A percentile compares a stretch with the other conserved stretches of the same genome.
phyloP scores from a whole-genome alignment of 2,329 filamentous ascomycete species.

The Aspergillus novoparasiticus region DNA sequence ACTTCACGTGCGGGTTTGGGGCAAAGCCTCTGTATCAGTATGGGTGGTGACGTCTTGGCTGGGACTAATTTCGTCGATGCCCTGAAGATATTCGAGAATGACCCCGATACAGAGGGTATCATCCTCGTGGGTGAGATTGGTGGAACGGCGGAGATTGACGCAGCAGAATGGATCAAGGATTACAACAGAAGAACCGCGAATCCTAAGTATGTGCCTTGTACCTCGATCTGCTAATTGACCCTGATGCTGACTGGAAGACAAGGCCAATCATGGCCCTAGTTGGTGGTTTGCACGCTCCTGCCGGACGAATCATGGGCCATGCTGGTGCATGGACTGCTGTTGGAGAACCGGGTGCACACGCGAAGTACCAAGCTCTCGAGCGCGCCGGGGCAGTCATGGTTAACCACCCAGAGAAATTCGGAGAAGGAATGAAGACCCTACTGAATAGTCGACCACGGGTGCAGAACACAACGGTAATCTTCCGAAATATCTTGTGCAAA shows the following conservation, averaged over 20 bases:
- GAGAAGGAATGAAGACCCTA: slow-evolving; percentile 65
- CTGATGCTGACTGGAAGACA: slow-evolving; percentile 18
- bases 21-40: slow-evolving; percentile 75
- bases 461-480: slow-evolving; percentile 25
- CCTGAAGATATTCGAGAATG: slow-evolving; percentile 65
- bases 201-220: slow-evolving; percentile 60
- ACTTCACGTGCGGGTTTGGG: slow-evolving; percentile 74
- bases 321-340: slow-evolving; percentile 72
- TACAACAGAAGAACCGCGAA: slow-evolving; percentile 60
- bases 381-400: slow-evolving; percentile 70
- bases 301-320: slow-evolving; percentile 74
- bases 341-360: slow-evolving; percentile 64
- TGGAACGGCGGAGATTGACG: slow-evolving; percentile 69
- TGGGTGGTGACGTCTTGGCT: slow-evolving; percentile 74
- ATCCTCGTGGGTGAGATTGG: slow-evolving; percentile 74
- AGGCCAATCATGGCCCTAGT: slow-evolving; percentile 74
- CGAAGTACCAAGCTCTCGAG: slow-evolving; percentile 70
- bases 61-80: slow-evolving; percentile 76
- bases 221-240: neutral
- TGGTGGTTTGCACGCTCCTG: slow-evolving; percentile 65
- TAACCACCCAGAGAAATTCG: slow-evolving; percentile 75
- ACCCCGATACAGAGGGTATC: slow-evolving; percentile 70
- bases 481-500: neutral
- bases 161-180: slow-evolving; percentile 71
- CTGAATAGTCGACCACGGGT: slow-evolving; percentile 48